Conservation (phyloP, 768 basidiomycete species). For the Boletus reticulatus region DNA sequence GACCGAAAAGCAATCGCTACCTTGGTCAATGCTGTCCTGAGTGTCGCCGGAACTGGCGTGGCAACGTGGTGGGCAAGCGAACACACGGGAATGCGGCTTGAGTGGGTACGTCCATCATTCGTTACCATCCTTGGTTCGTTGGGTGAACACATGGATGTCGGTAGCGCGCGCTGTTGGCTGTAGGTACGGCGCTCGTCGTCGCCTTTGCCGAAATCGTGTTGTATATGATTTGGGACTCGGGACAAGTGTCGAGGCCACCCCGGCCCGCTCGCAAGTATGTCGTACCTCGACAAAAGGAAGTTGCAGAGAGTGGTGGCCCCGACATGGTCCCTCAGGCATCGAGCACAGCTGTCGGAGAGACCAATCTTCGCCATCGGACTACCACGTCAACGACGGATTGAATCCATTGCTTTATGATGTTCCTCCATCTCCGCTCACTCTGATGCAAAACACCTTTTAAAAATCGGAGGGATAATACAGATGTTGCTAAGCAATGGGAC, state of each 20-base stretch:
- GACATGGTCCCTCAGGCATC: conserved; percentile 14
- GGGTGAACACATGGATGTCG: conserved; percentile 1
- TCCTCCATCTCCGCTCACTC: neutral
- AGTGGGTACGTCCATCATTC: conserved; percentile 59
- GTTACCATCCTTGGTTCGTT: neutral
- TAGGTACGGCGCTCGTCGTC: conserved; percentile 61
- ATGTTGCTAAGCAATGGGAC: too few relatives aligned
- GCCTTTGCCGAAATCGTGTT: conserved; percentile 68
- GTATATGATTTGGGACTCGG: conserved; percentile 71
- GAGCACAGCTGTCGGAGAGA: conserved; percentile 19
- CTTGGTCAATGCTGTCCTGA: conserved; percentile 69
- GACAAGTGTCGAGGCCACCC: conserved; percentile 28
- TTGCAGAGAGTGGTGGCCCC: neutral
- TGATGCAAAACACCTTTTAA: neutral
- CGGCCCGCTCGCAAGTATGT: conserved; percentile 5
- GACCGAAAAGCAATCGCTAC: conserved; percentile 69
- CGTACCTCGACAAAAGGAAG: conserved; percentile 2
- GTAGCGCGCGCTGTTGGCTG: conserved; percentile 60
- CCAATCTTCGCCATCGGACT: conserved; percentile 23
- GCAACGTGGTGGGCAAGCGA: conserved; percentile 75
- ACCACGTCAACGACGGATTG: neutral
- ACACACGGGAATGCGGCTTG: conserved; percentile 59
- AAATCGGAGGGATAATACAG: neutral
- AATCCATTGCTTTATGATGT: neutral
- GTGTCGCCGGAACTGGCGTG: conserved; percentile 61